Percentiles rank a stretch among this genome's conserved stretches.
Conservation (phyloP, 768 basidiomycete genomes). For the Coprinopsis strossmayeri region DNA sequence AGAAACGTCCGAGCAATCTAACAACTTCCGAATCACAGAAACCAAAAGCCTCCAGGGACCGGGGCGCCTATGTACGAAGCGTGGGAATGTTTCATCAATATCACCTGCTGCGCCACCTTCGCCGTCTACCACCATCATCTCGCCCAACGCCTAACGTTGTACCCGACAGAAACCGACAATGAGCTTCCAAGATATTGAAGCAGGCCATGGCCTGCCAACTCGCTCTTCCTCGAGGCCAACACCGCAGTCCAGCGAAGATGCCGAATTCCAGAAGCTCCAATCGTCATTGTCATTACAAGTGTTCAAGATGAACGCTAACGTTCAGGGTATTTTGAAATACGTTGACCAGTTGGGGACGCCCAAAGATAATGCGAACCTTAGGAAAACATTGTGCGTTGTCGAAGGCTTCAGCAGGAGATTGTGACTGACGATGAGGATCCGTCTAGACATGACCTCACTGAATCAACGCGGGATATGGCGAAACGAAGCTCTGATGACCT, state of each 20-base stretch:
- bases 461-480: slow-evolving; percentile 90
- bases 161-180: slow-evolving; percentile 13
- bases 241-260: slow-evolving; percentile 55
- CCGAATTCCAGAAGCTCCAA: slow-evolving; percentile 69
- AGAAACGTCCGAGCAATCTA: too few species aligned
- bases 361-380: slow-evolving; percentile 70
- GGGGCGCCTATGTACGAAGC: too few species aligned
- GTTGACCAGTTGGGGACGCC: slow-evolving; percentile 91
- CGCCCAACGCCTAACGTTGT: not conserved
- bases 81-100: too few species aligned
- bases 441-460: slow-evolving; percentile 84
- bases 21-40: too few species aligned
- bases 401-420: not conserved
- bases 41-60: too few species aligned
- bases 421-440: slow-evolving; percentile 5
- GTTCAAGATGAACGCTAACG: slow-evolving; percentile 98
- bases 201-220: slow-evolving; percentile 32
- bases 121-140: too few species aligned
- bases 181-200: slow-evolving; percentile 55
- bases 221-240: slow-evolving; percentile 26
- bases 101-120: too few species aligned
- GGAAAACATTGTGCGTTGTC: slow-evolving; percentile 77
- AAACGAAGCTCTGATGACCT: slow-evolving; percentile 91
- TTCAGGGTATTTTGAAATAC: slow-evolving; percentile 90
- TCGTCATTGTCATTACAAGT: slow-evolving; percentile 84